Evolutionary conservation across 2,329 filamentous ascomycete genomes (phyloP), one percentile per base, ranked within the genome.

Genomic region (Davidsoniella virescens): DNA sequence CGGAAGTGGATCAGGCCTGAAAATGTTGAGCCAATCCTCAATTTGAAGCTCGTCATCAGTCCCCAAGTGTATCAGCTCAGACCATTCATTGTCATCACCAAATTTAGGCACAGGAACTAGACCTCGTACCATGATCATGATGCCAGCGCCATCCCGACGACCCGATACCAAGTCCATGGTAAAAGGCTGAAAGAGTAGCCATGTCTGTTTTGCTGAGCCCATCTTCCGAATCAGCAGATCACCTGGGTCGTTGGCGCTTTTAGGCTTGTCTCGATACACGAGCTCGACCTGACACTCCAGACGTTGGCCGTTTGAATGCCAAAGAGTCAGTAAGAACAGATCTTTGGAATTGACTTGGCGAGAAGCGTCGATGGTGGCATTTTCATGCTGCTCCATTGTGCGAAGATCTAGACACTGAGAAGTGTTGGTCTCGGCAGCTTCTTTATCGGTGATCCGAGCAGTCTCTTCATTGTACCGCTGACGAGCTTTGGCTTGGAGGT

Each of bases 161-260:
- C 87, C 86, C 10, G 92, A 96, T 17, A 94, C 73, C 54, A 77
- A 73, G 36, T 73, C 70, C 55, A 78, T 72, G 16, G 80, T 72
- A n/a, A 95, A 72, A 1, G 92, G 90, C n/a, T 88, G 84, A 59
- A 98, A 94, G 0, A 98, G 72, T 4, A 98, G 73, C 79, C 87
- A 96, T 25, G 71, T 69, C 49, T 79, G 77, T 12, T 82, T 79
- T 5, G 75, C 73, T 48, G 77, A 75, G 42, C 87, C 87, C n/a
- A 87, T 78, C 63, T 96, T 88, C 56, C 90, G 88, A 51, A 98
- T 82, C 18, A 98, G 74, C n/a, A 98, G 63, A 62, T 98, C 92
- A 5, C 90, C 87, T 45, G 75, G 69, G 55, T 82, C 76, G 2
- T 75, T 75, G 36, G 75, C 71, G 45, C 76, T 75, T n/a, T 74